phyloP scores from a whole-genome alignment of 2,329 filamentous ascomycete genomes.

The Rhinocladiella similis region DNA sequence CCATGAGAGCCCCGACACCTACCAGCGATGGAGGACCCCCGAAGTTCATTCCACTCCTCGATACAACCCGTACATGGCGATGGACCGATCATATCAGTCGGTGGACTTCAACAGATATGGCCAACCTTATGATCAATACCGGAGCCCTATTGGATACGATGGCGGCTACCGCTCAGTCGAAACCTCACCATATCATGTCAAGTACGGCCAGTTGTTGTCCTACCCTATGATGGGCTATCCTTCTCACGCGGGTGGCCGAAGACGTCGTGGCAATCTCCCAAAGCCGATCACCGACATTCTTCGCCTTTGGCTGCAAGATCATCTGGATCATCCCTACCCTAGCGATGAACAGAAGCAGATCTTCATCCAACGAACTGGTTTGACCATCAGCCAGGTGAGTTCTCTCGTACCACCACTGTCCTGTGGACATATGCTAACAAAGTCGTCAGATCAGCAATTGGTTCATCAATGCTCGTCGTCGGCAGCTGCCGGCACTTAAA shows the following conservation, averaged over 20 bases:
- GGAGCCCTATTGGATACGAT: slow-evolving; percentile 17
- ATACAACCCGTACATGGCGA: slow-evolving; percentile 18
- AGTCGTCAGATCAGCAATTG: slow-evolving; percentile 50
- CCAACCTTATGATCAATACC: slow-evolving; percentile 17
- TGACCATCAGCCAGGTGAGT: slow-evolving; percentile 68
- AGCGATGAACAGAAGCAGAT: slow-evolving; percentile 85
- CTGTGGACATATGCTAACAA: background rate
- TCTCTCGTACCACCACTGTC: background rate
- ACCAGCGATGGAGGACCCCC: slow-evolving; percentile 14
- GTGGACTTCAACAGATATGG: slow-evolving; percentile 14
- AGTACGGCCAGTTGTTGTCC: slow-evolving; percentile 17
- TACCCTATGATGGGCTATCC: slow-evolving; percentile 22
- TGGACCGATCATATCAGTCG: slow-evolving; percentile 13
- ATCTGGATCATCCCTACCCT: slow-evolving; percentile 78
- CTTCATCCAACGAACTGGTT: slow-evolving; percentile 71
- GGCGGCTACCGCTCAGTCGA: slow-evolving; percentile 16
- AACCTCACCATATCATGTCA: slow-evolving; percentile 17
- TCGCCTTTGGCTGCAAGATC: slow-evolving; percentile 73
- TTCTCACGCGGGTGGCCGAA: slow-evolving; percentile 38
- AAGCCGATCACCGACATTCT: slow-evolving; percentile 84
- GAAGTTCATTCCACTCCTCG: slow-evolving; percentile 12
- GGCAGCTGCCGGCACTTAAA: slow-evolving; percentile 48
- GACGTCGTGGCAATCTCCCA: slow-evolving; percentile 77
- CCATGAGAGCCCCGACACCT: slow-evolving; percentile 14
- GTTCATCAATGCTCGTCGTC: slow-evolving; percentile 53